Conservation (phyloP, 768 basidiomycete species). For the Tylopilus balloui region DNA sequence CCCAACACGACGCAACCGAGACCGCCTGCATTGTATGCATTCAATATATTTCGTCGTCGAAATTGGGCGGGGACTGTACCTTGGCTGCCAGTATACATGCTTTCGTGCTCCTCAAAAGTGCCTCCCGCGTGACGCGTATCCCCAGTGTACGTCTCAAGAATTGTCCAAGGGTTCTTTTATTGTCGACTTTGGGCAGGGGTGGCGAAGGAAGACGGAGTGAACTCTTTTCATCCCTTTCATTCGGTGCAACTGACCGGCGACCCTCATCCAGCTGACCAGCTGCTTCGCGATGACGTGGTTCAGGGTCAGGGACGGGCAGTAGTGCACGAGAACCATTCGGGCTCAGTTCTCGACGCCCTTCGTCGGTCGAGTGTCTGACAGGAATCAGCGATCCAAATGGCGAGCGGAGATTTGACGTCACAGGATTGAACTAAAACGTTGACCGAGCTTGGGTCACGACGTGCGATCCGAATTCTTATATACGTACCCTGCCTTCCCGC, state of each 20-base stretch:
- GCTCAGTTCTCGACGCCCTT: slow-evolving; percentile 12
- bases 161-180: background rate
- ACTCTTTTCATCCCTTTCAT: slow-evolving; percentile 10
- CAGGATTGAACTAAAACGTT: slow-evolving; percentile 30
- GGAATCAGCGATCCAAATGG: slow-evolving; percentile 24
- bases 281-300: slow-evolving; percentile 1
- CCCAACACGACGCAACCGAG: slow-evolving; percentile 22
- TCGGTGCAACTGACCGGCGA: background rate
- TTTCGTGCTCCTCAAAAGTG: slow-evolving; percentile 31
- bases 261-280: background rate
- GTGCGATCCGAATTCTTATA: background rate
- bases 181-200: background rate
- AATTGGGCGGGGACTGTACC: slow-evolving; percentile 17
- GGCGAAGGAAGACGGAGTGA: slow-evolving; percentile 14
- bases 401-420: background rate
- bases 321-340: slow-evolving; percentile 12
- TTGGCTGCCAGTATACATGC: slow-evolving; percentile 35
- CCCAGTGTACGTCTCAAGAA: slow-evolving; percentile 2
- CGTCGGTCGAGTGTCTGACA: slow-evolving; percentile 13
- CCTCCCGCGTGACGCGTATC: slow-evolving; percentile 12
- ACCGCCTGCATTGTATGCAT: no score
- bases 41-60: background rate
- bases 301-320: slow-evolving; percentile 12
- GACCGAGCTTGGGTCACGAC: background rate
- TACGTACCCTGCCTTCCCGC: slow-evolving; percentile 67